Conservation (phyloP, 2,329 filamentous ascomycete genomes). For the Fusarium marasasianum region DNA sequence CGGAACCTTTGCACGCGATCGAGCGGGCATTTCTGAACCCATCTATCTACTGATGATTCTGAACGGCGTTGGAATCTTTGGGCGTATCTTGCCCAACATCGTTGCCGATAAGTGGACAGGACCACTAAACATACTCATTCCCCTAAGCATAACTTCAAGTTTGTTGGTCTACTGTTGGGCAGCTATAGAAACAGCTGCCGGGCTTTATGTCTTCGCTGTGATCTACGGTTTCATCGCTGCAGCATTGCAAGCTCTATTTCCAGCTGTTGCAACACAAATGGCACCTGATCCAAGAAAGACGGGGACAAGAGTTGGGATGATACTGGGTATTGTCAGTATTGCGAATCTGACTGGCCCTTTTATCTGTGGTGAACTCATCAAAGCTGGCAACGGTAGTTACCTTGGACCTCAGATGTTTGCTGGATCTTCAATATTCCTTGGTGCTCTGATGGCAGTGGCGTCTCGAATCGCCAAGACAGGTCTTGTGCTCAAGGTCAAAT, state of each 20-base stretch:
- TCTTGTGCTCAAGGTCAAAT: conserved; percentile 9
- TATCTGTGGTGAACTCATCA: conserved; percentile 41
- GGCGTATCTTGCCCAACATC: conserved; percentile 58
- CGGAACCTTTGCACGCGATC: conserved; percentile 57
- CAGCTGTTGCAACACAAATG: conserved; percentile 57
- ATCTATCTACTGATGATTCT: conserved; percentile 53
- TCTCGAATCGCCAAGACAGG: conserved; percentile 31
- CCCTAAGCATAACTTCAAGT: conserved; percentile 41
- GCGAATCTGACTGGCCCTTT: conserved; percentile 43
- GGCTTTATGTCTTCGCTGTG: conserved; percentile 42
- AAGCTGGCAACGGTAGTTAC: conserved; percentile 24
- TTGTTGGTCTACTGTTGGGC: conserved; percentile 46
- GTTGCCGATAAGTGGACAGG: conserved; percentile 60
- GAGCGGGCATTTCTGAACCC: conserved; percentile 26
- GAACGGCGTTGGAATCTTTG: conserved; percentile 62
- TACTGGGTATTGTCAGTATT: conserved; percentile 46
- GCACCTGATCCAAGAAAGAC: conserved; percentile 45
- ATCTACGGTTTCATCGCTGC: conserved; percentile 63
- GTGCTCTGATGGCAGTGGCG: conserved; percentile 32
- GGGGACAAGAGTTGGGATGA: conserved; percentile 50
- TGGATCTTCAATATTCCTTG: conserved; percentile 33
- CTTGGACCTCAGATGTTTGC: conserved; percentile 40
- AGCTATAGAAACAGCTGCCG: conserved; percentile 33
- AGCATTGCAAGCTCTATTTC: conserved; percentile 61
- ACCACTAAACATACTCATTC: conserved; percentile 60